A percentile compares a stretch with the other conserved stretches of the same genome.
Conservation (phyloP, 768 basidiomycete species). For the Boletus reticulatus region DNA sequence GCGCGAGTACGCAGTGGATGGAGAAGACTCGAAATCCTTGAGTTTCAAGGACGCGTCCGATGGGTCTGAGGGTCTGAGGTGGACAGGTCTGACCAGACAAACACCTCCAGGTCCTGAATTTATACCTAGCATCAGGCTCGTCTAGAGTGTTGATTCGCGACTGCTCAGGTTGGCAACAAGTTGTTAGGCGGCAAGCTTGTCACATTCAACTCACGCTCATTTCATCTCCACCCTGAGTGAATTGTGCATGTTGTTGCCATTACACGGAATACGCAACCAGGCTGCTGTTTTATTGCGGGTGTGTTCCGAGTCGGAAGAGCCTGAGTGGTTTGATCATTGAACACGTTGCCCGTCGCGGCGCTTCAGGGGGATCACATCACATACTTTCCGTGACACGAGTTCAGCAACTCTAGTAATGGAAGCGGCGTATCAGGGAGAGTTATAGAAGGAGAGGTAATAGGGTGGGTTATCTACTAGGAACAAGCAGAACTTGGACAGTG, state of each 20-base stretch:
- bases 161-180: not conserved
- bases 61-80: not conserved
- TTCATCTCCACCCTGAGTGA: not conserved
- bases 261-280: not conserved
- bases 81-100: not conserved
- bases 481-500: not conserved
- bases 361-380: not conserved
- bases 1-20: not conserved
- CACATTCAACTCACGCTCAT: not conserved
- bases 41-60: not conserved
- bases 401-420: not conserved
- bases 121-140: constrained; percentile 12
- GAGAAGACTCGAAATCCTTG: not conserved
- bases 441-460: not conserved
- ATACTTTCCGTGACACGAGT: not conserved
- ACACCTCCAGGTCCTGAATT: constrained; percentile 1
- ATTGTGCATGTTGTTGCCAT: not conserved
- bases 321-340: not conserved
- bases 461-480: not conserved
- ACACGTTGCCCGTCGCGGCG: constrained; percentile 7
- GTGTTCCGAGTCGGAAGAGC: not conserved
- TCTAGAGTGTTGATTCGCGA: not conserved
- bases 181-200: not conserved
- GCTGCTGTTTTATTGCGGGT: not conserved
- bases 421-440: not conserved